Evolutionary conservation across 176 grass and related monocot species (phyloP).

Genomic region (Phoenix roebelenii): DNA sequence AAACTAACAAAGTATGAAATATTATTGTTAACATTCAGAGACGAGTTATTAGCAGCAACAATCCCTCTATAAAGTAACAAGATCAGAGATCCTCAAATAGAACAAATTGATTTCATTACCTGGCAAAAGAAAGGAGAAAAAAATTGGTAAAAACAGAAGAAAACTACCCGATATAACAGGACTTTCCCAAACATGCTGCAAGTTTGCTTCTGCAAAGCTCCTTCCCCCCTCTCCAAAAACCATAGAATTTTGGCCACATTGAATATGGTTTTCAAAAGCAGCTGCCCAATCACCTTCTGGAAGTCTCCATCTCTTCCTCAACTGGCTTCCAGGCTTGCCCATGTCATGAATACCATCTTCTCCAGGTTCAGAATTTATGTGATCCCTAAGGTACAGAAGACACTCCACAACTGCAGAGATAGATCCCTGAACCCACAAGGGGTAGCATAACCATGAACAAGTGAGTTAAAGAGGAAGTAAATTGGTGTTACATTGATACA

Average conservation of each 20-base stretch:
- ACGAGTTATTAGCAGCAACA: too few species aligned
- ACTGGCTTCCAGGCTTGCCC: not conserved
- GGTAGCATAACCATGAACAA: not conserved
- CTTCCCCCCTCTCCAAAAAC: constrained; percentile 41
- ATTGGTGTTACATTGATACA: too few species aligned
- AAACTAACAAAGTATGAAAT: too few species aligned
- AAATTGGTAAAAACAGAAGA: too few species aligned
- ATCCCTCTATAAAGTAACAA: too few species aligned
- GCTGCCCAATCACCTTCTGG: constrained; percentile 4
- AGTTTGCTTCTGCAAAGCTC: constrained; percentile 33
- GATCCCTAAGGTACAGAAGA: constrained; percentile 1
- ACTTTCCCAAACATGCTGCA: constrained; percentile 33
- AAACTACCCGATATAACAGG: constrained; percentile 42
- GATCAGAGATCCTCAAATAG: too few species aligned
- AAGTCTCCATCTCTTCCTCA: constrained; percentile 21
- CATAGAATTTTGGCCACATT: not conserved
- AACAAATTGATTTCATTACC: too few species aligned
- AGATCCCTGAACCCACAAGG: constrained; percentile 7
- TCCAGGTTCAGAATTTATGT: not conserved
- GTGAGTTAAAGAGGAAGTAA: not conserved
- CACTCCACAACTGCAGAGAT: constrained; percentile 16
- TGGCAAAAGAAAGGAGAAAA: too few species aligned
- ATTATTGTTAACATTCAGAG: too few species aligned
- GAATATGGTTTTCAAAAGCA: not conserved
- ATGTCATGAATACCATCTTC: not conserved